Evolutionary conservation across 2,329 filamentous ascomycete genomes (phyloP), one percentile per base, ranked within the genome.

Genomic region (Botrytis tulipae): DNA sequence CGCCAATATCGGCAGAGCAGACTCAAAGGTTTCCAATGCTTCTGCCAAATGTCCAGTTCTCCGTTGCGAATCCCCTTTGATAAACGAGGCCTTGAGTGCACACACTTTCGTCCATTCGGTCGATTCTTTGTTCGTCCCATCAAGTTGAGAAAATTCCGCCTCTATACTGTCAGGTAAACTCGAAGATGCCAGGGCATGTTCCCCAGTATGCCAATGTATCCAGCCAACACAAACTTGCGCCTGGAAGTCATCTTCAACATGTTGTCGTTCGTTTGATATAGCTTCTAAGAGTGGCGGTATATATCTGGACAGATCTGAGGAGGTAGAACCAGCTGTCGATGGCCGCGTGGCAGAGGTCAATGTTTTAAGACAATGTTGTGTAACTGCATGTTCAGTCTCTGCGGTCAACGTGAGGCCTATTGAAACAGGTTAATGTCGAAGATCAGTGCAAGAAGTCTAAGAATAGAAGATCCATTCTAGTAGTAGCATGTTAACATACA

Each of bases 21-120:
- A 87, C 77, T 89, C 86, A 78, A 93, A 94, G 2, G 91, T 88
- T 57, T 85, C 84, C 25, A 94, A 83, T 1, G 93, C 93, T 72
- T 92, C 89, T 18, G 82, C 79, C 61, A 85, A 83, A 75, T 85
- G 83, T 20, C 84, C 83, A 37, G 84, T 84, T 37, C 86, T 85
- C 46, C 85, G 85, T 71, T 89, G 83, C 77, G 87, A 87, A 80
- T 86, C 91, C 81, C 92, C 93, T 81, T 91, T 92, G 68, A 97
- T 87, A 80, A 94, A 97, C 66, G 90, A 88, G 32, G 90, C 90
- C 82, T 95, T 97, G 72, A 96, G 85, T 42, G 92, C 88, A 82
- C 93, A 97, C 32, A 96, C 92, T 76, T 90, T 91, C 3, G 93
- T 93, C 94, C 94, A 98, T 80, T 91, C 89, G 3, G 89, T 88